Percentiles rank a stretch among this genome's conserved stretches.
Conservation (phyloP, 805 yeast genomes). For the Zygosaccharomyces rouxii region DNA sequence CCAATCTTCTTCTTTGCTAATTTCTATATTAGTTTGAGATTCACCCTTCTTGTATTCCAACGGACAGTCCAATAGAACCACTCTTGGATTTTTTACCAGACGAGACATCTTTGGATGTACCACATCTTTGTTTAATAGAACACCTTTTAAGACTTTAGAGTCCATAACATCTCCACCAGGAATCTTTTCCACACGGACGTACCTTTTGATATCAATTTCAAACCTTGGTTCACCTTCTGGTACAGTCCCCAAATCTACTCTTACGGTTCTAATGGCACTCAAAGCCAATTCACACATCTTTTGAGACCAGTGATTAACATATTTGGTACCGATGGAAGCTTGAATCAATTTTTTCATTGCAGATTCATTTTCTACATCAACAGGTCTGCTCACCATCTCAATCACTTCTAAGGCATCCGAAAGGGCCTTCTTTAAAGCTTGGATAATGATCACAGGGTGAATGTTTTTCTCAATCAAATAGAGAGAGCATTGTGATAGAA, state of each 20-base stretch:
- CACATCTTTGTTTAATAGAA: constrained; percentile 90
- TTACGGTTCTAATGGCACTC: constrained; percentile 81
- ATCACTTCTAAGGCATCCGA: constrained; percentile 87
- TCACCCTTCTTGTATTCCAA: constrained; percentile 98
- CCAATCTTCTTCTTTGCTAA: constrained; percentile 96
- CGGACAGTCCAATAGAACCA: constrained; percentile 90
- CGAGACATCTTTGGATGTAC: constrained; percentile 99
- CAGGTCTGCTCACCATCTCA: constrained; percentile 74
- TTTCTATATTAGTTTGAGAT: constrained; percentile 96
- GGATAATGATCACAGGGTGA: constrained; percentile 94
- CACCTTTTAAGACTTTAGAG: constrained; percentile 82
- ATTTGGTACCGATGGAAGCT: constrained; percentile 95
- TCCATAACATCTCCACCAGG: constrained; percentile 98
- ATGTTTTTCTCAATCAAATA: constrained; percentile 85
- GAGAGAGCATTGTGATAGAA: constrained; percentile 90
- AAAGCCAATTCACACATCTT: constrained; percentile 88
- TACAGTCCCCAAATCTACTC: constrained; percentile 45
- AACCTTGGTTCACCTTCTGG: constrained; percentile 49
- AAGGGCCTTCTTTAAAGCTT: constrained; percentile 87
- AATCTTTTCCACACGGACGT: constrained; percentile 88
- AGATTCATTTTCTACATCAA: constrained; percentile 75
- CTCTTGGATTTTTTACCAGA: constrained; percentile 79
- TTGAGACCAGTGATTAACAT: constrained; percentile 83
- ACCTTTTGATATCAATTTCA: constrained; percentile 91
- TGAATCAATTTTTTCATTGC: constrained; percentile 83